Evolutionary conservation across 1,284 basidiomycete species (phyloP).

Genomic region (Wolfiporia cocos): DNA sequence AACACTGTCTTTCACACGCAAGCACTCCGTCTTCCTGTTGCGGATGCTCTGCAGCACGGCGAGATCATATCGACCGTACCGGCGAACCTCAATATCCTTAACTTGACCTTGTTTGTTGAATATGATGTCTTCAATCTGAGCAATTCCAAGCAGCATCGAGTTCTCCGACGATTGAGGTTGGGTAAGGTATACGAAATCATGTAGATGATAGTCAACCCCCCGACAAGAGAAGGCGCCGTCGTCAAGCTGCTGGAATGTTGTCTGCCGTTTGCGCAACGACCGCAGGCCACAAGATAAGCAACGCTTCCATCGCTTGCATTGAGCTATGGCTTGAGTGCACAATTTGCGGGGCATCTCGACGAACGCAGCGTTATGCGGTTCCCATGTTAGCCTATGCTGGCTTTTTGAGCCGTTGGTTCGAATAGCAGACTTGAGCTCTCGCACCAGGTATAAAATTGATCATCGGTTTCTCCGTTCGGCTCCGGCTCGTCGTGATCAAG

Average conservation of each 20-base stretch:
- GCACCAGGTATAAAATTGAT: constrained; percentile 52
- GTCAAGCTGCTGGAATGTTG: constrained; percentile 18
- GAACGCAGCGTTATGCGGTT: constrained; percentile 38
- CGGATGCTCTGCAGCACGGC: too few species aligned
- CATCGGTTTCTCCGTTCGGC: constrained; percentile 35
- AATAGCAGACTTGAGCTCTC: background rate
- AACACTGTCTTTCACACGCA: too few species aligned
- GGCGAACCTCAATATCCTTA: constrained; percentile 29
- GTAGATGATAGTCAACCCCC: constrained; percentile 43
- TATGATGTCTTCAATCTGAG: constrained; percentile 41
- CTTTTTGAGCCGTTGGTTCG: background rate
- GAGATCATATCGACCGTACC: constrained; percentile 39
- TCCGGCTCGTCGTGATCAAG: constrained; percentile 37
- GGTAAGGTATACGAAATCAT: constrained; percentile 55
- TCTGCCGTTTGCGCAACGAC: constrained; percentile 17
- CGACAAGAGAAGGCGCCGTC: constrained; percentile 28
- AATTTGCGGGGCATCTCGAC: constrained; percentile 33
- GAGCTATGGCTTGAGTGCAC: constrained; percentile 24
- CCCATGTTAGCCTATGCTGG: constrained; percentile 28
- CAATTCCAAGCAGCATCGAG: constrained; percentile 39
- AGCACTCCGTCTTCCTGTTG: too few species aligned
- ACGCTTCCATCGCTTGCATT: constrained; percentile 27
- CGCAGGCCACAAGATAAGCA: constrained; percentile 44
- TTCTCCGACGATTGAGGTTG: constrained; percentile 13
- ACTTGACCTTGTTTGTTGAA: constrained; percentile 15